Conservation (phyloP, 2,329 filamentous ascomycete genomes). For the Curvularia lunata region DNA sequence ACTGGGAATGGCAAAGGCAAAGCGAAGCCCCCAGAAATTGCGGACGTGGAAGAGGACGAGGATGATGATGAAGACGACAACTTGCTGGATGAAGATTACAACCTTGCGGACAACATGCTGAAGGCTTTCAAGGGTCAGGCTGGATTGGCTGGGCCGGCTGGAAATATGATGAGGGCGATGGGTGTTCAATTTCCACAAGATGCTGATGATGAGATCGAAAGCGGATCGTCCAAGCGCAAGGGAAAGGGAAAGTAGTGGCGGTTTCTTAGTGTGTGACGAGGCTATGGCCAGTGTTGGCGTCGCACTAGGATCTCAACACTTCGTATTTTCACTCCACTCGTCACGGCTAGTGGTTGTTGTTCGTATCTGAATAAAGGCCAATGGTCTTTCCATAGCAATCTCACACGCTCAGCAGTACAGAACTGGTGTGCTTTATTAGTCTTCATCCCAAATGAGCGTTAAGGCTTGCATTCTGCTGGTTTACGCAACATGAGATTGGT, state of each 20-base stretch:
- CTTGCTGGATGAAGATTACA: constrained; percentile 77
- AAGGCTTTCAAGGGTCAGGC: constrained; percentile 92
- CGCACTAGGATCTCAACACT: background rate
- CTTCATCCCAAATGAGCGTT: background rate
- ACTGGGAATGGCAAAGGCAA: constrained; percentile 22
- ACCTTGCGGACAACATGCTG: constrained; percentile 86
- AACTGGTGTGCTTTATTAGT: background rate
- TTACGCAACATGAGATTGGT: too few relatives aligned
- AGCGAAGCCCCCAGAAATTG: constrained; percentile 19
- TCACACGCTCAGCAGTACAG: background rate
- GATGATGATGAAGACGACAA: constrained; percentile 44
- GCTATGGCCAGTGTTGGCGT: background rate
- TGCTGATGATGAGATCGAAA: constrained; percentile 61
- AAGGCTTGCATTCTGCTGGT: too few relatives aligned
- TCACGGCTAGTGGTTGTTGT: background rate
- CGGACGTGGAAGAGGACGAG: constrained; percentile 47
- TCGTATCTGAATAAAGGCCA: background rate
- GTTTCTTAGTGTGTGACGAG: background rate
- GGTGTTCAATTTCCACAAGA: constrained; percentile 81
- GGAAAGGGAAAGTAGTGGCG: background rate
- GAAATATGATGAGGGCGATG: constrained; percentile 87
- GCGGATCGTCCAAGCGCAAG: background rate
- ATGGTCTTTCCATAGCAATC: background rate
- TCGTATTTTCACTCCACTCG: background rate
- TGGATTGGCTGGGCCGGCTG: constrained; percentile 82